Percentiles rank a stretch among this genome's conserved stretches.
These are phyloP conservation scores for Microcyclospora tardicrescens DNA, from an alignment of 2,329 filamentous ascomycete genomes.

Conservation along the genomic window DNA sequence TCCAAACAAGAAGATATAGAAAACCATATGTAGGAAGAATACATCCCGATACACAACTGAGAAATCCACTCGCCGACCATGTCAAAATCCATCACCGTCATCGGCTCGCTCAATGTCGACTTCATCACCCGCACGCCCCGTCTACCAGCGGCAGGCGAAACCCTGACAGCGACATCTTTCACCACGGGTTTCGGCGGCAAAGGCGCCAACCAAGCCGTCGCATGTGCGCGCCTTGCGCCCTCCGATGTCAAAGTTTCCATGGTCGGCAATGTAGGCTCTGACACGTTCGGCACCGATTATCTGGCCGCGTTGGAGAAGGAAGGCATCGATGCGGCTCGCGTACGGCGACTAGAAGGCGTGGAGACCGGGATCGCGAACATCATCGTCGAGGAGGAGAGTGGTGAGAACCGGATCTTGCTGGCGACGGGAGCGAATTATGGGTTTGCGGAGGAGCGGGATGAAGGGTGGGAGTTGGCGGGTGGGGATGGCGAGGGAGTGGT, in stretches of 20 bases:
- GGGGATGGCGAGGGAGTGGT: conserved; percentile 27
- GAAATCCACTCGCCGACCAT: no score
- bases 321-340: conserved; percentile 29
- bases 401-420: conserved; percentile 38
- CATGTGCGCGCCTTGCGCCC: conserved; percentile 15
- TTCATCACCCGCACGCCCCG: conserved; percentile 78
- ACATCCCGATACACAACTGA: no score
- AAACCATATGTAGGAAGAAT: no score
- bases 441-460: conserved; percentile 19
- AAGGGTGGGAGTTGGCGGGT: conserved; percentile 25
- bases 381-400: conserved; percentile 35
- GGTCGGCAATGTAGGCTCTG: conserved; percentile 37
- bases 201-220: conserved; percentile 85
- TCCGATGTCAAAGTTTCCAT: conserved; percentile 32
- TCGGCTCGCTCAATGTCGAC: conserved; percentile 91
- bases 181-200: conserved; percentile 78
- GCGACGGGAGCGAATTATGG: conserved; percentile 35
- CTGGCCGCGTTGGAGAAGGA: conserved; percentile 30
- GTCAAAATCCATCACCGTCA: conserved; percentile 50
- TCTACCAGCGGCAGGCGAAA: conserved; percentile 75
- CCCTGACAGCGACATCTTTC: conserved; percentile 67
- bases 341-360: conserved; percentile 29
- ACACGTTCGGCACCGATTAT: conserved; percentile 29
- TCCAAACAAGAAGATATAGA: no score
- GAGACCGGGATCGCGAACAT: conserved; percentile 38